phyloP scores from a whole-genome alignment of 352 stramenopile genomes.

The Globisporangium nagaii region DNA sequence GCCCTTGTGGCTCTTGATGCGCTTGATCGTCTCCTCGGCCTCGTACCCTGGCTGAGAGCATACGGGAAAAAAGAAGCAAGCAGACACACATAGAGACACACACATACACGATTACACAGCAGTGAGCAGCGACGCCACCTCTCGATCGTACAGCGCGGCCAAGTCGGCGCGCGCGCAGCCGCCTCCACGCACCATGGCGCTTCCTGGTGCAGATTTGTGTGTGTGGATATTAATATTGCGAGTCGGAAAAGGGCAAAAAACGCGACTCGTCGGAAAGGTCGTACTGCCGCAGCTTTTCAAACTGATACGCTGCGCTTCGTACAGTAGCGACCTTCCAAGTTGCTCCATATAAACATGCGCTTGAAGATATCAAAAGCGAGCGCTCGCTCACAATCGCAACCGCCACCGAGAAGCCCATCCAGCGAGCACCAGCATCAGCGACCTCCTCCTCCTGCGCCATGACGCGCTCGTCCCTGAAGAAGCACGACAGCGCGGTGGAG shows the following conservation, averaged over 20 bases:
- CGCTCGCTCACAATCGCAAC: background rate
- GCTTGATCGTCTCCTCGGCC: slow-evolving; percentile 93
- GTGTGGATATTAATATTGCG: background rate
- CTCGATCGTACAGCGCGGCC: too few relatives aligned
- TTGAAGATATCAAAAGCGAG: too few relatives aligned
- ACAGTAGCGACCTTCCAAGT: too few relatives aligned
- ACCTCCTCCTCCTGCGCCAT: slow-evolving; percentile 10
- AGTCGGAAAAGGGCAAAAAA: slow-evolving; percentile 3
- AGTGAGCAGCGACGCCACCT: too few relatives aligned
- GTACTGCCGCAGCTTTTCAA: too few relatives aligned
- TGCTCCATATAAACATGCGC: background rate
- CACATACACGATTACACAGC: background rate
- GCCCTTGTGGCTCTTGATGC: slow-evolving; percentile 92
- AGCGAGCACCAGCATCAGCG: background rate
- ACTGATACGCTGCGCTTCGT: too few relatives aligned
- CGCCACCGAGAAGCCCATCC: background rate
- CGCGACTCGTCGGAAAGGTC: slow-evolving; percentile 2
- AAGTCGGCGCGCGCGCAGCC: background rate
- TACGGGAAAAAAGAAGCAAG: too few relatives aligned
- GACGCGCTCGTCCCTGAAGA: slow-evolving; percentile 71
- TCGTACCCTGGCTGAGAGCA: slow-evolving; percentile 73
- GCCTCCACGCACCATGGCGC: slow-evolving; percentile 1
- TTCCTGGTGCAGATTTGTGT: background rate
- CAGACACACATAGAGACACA: background rate
- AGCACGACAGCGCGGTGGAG: slow-evolving; percentile 58